Evolutionary conservation across 768 basidiomycete species (phyloP).

Genomic region (Rhizopogon roseolus): DNA sequence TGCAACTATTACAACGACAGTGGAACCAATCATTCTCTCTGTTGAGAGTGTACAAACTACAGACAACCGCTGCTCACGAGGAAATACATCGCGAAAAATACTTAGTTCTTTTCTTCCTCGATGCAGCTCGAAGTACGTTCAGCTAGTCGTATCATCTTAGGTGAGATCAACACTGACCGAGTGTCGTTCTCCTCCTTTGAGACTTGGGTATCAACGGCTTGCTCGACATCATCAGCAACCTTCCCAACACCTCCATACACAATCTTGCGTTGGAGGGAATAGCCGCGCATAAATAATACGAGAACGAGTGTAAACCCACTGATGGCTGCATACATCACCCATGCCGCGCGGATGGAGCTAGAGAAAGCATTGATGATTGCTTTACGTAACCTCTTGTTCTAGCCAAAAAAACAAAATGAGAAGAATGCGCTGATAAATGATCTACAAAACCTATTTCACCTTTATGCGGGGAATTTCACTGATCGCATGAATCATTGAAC

Average conservation of each 20-base stretch:
- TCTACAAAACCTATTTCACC: constrained; percentile 11
- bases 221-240: constrained; percentile 19
- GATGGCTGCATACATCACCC: constrained; percentile 61
- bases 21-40: no score
- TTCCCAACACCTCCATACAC: constrained; percentile 29
- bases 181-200: not conserved
- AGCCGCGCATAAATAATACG: constrained; percentile 51
- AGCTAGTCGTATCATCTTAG: no score
- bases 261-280: constrained; percentile 51
- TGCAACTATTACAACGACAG: no score
- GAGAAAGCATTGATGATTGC: constrained; percentile 59
- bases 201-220: constrained; percentile 4
- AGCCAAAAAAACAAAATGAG: not conserved
- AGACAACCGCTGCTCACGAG: no score
- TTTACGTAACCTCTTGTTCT: constrained; percentile 47
- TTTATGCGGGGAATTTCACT: constrained; percentile 31
- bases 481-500: constrained; percentile 43
- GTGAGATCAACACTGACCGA: not conserved
- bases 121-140: no score
- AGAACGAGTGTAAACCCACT: constrained; percentile 46
- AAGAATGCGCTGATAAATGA: constrained; percentile 4
- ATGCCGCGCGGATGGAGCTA: constrained; percentile 55
- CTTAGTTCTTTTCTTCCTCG: no score
- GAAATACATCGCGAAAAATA: no score
- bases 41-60: no score